Evolutionary conservation across 345 rosid species (phyloP).

Genomic region (Salix purpurea): DNA sequence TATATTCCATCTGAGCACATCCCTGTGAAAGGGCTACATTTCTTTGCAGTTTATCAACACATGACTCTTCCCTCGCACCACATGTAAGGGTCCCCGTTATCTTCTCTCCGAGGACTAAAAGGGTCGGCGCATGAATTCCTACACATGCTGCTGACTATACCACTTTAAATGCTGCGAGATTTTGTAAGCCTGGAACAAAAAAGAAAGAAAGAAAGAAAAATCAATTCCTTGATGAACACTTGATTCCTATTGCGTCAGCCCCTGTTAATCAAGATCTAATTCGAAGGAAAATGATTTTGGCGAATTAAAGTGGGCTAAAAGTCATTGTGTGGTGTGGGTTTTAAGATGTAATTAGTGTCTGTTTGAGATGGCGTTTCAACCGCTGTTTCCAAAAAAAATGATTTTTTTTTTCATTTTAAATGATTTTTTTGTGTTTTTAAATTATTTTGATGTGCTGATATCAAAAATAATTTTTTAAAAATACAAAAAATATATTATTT

Average conservation of each 20-base stretch:
- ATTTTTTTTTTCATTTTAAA: no score
- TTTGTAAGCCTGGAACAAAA: background rate
- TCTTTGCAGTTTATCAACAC: conserved; percentile 13
- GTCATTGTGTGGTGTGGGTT: background rate
- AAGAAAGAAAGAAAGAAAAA: background rate
- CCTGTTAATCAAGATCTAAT: background rate
- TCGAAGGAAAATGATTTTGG: background rate
- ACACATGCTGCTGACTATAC: conserved; percentile 32
- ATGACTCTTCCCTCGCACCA: background rate
- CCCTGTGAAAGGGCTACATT: conserved; percentile 24
- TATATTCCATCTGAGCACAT: conserved; percentile 17
- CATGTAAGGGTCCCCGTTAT: conserved; percentile 3
- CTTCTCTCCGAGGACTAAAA: background rate
- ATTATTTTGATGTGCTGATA: no score
- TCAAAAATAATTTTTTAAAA: no score
- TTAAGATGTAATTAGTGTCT: background rate
- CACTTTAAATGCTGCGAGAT: conserved; percentile 4
- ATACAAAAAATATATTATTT: no score
- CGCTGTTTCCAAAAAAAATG: no score
- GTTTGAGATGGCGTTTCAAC: no score
- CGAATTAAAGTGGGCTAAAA: background rate
- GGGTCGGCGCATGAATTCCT: background rate
- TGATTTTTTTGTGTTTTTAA: no score
- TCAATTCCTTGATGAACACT: conserved; percentile 22
- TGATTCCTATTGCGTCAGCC: conserved; percentile 21